Base-by-base conservation (phyloP, 768 basidiomycete genomes). In the Suillus subaureus region DNA sequence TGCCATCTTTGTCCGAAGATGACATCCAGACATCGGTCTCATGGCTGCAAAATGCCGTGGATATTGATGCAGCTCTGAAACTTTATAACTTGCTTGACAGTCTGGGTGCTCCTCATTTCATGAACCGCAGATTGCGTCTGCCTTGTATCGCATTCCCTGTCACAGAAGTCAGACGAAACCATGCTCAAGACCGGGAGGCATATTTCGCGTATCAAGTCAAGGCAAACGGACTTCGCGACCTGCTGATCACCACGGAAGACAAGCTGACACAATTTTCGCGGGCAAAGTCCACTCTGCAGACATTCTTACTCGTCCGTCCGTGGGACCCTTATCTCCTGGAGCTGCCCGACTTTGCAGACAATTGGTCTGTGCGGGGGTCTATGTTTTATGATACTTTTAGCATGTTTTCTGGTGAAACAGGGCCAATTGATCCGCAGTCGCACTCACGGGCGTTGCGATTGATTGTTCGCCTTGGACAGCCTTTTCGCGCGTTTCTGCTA, bases 381-480 rank as follows among this genome's bases (percentile, higher is more conserved):
- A 12, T 26, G 13, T 26, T 15, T 6, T 1, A 5, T 6, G 51
- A 52, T 28, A 3, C 26, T 28, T 16, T 9, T 7, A 51, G 49
- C 51, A 15, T 52, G 4, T 28, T 52, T 52, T 52, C 51, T 28
- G 6, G 23, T 51, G 49, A 51, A 51, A 26, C 26, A 26, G 49
- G 6, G 8, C 26, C 51, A 15, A 16, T 52, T 28, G 26, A 11
- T 28, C 16, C 5, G 26, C 26, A 52, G 28, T 52, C 35, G 18
- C 35, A 35, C n/a, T 31, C 56, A 8, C 63, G 37, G 39, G 63
- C 60, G 9, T 58, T 47, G 8, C 51, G 63, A 23, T 21, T 64
- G 55, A 60, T 61, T 13, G 63, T 47, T 55, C 60, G 23, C 23
- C 63, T 64, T 47, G 40, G 45, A 64, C 56, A 49, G 7, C 56